phyloP scores from a whole-genome alignment of 306 rosid species.

The Cucurbita ficifolia region DNA sequence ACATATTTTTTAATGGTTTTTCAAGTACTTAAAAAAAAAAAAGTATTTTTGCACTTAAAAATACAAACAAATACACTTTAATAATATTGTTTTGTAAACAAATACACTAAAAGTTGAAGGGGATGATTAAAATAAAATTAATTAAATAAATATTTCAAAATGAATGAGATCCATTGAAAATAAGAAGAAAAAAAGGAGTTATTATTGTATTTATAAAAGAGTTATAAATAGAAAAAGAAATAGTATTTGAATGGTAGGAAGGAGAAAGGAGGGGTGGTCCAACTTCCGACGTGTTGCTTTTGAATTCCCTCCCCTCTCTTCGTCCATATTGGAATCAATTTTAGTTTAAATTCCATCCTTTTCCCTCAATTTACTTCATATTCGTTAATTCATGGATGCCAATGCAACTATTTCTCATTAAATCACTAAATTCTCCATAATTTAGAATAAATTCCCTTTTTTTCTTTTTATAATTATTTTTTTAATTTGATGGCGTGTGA shows the following conservation, averaged over 20 bases:
- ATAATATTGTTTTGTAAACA: too few species aligned
- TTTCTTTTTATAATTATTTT: background rate
- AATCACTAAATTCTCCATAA: background rate
- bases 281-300: constrained; percentile 1
- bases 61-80: too few species aligned
- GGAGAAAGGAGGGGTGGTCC: background rate
- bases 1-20: too few species aligned
- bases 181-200: too few species aligned
- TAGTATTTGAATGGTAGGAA: background rate
- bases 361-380: background rate
- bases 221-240: too few species aligned
- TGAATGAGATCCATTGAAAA: too few species aligned
- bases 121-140: too few species aligned
- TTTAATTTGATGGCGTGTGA: background rate
- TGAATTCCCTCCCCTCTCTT: background rate
- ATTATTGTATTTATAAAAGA: too few species aligned
- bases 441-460: background rate
- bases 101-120: too few species aligned
- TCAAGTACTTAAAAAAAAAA: too few species aligned
- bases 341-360: background rate
- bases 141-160: too few species aligned
- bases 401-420: background rate
- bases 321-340: background rate
- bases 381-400: constrained; percentile 2
- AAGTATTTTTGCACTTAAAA: too few species aligned